Conservation (phyloP, 2,329 filamentous ascomycete genomes). For the Paecilomyces formosus region DNA sequence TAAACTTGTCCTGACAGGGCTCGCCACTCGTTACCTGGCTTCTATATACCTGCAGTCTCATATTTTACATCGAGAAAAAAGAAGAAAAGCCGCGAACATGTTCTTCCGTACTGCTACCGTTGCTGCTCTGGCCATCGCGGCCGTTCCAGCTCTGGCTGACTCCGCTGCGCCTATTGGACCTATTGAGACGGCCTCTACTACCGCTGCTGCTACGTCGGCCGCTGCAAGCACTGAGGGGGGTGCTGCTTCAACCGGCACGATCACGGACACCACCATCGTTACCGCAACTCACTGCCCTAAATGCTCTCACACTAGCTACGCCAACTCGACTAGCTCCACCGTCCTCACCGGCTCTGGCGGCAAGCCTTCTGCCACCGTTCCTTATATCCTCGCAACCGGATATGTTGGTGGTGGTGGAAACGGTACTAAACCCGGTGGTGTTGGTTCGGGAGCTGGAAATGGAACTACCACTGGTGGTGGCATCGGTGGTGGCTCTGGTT, state of each 20-base stretch:
- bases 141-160: conserved; percentile 8
- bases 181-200: background rate
- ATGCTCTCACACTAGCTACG: background rate
- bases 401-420: conserved; percentile 5
- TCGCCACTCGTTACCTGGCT: background rate
- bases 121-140: conserved; percentile 14
- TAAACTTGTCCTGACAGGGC: background rate
- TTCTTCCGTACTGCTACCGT: conserved; percentile 12
- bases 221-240: conserved; percentile 13
- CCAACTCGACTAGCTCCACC: background rate
- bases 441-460: conserved; percentile 6
- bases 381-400: conserved; percentile 8
- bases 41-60: background rate
- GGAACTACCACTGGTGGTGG: background rate
- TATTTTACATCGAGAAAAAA: background rate
- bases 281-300: background rate
- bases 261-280: background rate
- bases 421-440: conserved; percentile 6
- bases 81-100: conserved; percentile 15
- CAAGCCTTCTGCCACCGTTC: background rate
- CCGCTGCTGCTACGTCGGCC: conserved; percentile 7
- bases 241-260: conserved; percentile 1
- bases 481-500: conserved; percentile 9
- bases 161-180: background rate
- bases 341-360: background rate